Percentiles rank a stretch among this genome's conserved stretches.
Conservation (phyloP, 1,284 basidiomycete species). For the Cryptococcus jaspeensis region DNA sequence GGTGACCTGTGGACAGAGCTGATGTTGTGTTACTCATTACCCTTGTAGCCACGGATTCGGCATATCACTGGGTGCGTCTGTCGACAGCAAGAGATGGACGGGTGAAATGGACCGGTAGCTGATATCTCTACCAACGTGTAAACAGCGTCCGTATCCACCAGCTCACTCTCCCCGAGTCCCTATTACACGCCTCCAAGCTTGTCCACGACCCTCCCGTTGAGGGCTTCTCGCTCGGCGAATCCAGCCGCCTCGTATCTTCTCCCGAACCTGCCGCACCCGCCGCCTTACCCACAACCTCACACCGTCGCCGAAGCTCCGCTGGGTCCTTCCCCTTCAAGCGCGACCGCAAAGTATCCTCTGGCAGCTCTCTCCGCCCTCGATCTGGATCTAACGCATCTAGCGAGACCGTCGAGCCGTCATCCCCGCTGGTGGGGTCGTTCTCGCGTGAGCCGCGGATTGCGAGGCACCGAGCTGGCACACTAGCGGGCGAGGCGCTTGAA, state of each 20-base stretch:
- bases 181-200: slow-evolving; percentile 24
- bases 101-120: slow-evolving; percentile 3
- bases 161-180: slow-evolving; percentile 33
- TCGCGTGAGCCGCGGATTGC: slow-evolving; percentile 6
- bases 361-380: not conserved
- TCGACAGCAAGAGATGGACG: not conserved
- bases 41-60: slow-evolving; percentile 34
- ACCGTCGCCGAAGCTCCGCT: slow-evolving; percentile 3
- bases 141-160: slow-evolving; percentile 43
- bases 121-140: not conserved
- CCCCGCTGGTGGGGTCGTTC: slow-evolving; percentile 6
- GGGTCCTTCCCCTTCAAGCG: slow-evolving; percentile 4
- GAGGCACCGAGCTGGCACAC: slow-evolving; percentile 37
- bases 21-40: not conserved
- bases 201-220: not conserved
- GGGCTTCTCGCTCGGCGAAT: slow-evolving; percentile 11
- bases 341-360: not conserved
- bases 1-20: too few species aligned
- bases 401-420: slow-evolving; percentile 14
- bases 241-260: not conserved
- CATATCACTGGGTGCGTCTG: slow-evolving; percentile 38
- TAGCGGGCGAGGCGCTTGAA: slow-evolving; percentile 40
- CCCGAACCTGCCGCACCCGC: not conserved
- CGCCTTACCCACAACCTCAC: not conserved
- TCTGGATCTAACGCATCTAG: slow-evolving; percentile 4